Evolutionary conservation across 805 yeast genomes (phyloP).

Genomic region (Tetrapisispora arboricola): DNA sequence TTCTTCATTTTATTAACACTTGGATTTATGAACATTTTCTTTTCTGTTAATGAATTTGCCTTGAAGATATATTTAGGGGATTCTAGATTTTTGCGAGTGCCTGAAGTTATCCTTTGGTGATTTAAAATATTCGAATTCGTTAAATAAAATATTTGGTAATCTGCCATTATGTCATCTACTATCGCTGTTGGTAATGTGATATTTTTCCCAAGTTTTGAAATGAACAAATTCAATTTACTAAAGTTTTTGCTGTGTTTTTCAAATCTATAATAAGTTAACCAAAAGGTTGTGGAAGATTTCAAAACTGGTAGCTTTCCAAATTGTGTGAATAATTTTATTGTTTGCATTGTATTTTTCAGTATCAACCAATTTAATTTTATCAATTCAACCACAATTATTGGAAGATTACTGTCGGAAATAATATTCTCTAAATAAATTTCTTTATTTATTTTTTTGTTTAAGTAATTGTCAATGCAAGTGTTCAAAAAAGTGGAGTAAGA

Average conservation of each 20-base stretch:
- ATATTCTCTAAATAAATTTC: constrained; percentile 22
- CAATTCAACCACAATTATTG: constrained; percentile 30
- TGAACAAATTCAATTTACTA: constrained; percentile 35
- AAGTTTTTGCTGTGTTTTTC: constrained; percentile 38
- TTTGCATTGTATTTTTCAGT: constrained; percentile 24
- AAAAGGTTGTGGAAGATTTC: constrained; percentile 38
- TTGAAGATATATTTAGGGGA: background rate
- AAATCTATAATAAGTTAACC: constrained; percentile 48
- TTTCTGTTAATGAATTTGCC: background rate
- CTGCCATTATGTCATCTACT: constrained; percentile 34
- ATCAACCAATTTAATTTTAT: constrained; percentile 26
- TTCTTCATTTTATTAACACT: constrained; percentile 24
- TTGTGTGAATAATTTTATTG: constrained; percentile 24
- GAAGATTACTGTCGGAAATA: constrained; percentile 34
- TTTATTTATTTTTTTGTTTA: constrained; percentile 14
- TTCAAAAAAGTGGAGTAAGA: constrained; percentile 20
- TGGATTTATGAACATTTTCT: constrained; percentile 13
- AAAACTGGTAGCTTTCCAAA: constrained; percentile 25
- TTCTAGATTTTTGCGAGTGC: background rate
- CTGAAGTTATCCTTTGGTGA: constrained; percentile 8
- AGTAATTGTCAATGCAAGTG: constrained; percentile 13
- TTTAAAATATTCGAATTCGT: constrained; percentile 23
- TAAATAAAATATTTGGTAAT: constrained; percentile 30
- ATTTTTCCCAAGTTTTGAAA: constrained; percentile 35
- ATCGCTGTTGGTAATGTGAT: constrained; percentile 40